phyloP scores from a whole-genome alignment of 2,329 filamentous ascomycete species.

The Monosporascus sp. region DNA sequence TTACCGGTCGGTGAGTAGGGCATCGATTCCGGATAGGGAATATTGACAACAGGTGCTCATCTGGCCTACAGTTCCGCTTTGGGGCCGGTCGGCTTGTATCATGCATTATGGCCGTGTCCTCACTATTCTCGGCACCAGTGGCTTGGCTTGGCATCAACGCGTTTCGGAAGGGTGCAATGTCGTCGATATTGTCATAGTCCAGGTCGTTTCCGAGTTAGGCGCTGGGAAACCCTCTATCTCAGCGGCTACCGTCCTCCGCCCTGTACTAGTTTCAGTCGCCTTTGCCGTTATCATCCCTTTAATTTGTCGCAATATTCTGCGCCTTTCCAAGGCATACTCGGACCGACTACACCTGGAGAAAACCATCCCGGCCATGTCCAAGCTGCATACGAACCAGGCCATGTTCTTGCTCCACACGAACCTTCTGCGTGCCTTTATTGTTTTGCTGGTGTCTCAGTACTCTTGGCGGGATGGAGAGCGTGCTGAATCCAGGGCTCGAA shows the following conservation, averaged over 20 bases:
- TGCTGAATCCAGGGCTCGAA: not conserved
- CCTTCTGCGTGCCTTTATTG: constrained; percentile 44
- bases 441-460: constrained; percentile 58
- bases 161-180: constrained; percentile 65
- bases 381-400: constrained; percentile 27
- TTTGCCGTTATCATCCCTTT: constrained; percentile 47
- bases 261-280: constrained; percentile 43
- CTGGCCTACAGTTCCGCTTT: too few relatives aligned
- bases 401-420: constrained; percentile 43
- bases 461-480: constrained; percentile 54
- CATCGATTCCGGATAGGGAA: too few relatives aligned
- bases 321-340: constrained; percentile 34
- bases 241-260: constrained; percentile 36
- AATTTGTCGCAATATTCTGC: constrained; percentile 38
- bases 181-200: constrained; percentile 70
- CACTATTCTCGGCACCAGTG: constrained; percentile 43
- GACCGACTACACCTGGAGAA: constrained; percentile 24
- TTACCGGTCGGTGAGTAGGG: too few relatives aligned
- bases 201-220: constrained; percentile 65
- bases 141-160: constrained; percentile 36
- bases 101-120: constrained; percentile 17
- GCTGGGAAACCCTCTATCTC: constrained; percentile 14
- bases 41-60: too few relatives aligned
- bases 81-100: too few relatives aligned
- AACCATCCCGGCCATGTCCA: constrained; percentile 10